Evolutionary conservation across 1,139 yeast genomes (phyloP).

Genomic region (Wickerhamomyces sp.): DNA sequence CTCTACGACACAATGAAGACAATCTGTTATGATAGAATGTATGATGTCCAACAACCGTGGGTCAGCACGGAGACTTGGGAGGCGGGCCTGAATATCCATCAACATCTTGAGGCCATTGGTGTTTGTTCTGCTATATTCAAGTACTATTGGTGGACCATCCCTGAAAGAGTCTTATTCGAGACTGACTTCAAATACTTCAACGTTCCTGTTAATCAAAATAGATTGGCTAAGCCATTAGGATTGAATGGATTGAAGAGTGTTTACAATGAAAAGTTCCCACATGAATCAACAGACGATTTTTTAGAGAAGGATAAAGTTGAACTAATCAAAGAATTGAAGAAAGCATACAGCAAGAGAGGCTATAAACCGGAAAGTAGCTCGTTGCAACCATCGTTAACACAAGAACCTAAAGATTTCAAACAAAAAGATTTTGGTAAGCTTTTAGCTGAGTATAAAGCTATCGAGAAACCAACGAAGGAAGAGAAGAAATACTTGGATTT

Average conservation of each 20-base stretch:
- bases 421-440: conserved; percentile 14
- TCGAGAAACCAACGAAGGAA: conserved; percentile 11
- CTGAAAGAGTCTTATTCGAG: conserved; percentile 22
- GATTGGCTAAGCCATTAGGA: conserved; percentile 16
- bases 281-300: too few species aligned
- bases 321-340: neutral
- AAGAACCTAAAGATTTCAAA: conserved; percentile 12
- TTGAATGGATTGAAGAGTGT: conserved; percentile 13
- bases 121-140: conserved; percentile 24
- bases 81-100: conserved; percentile 9
- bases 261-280: conserved; percentile 9
- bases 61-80: too few species aligned
- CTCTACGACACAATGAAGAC: conserved; percentile 11
- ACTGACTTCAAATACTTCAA: conserved; percentile 22
- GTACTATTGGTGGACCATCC: conserved; percentile 20
- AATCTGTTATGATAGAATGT: conserved; percentile 20
- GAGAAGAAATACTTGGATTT: conserved; percentile 22
- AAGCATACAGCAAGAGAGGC: neutral
- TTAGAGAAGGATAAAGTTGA: neutral
- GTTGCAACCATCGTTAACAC: conserved; percentile 1
- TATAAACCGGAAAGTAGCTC: neutral
- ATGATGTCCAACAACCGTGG: conserved; percentile 19
- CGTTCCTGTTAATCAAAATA: conserved; percentile 17
- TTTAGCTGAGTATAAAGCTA: conserved; percentile 8
- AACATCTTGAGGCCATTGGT: conserved; percentile 22